phyloP scores from a whole-genome alignment of 2,329 filamentous ascomycete species.

The Colletotrichum euphorbiae region DNA sequence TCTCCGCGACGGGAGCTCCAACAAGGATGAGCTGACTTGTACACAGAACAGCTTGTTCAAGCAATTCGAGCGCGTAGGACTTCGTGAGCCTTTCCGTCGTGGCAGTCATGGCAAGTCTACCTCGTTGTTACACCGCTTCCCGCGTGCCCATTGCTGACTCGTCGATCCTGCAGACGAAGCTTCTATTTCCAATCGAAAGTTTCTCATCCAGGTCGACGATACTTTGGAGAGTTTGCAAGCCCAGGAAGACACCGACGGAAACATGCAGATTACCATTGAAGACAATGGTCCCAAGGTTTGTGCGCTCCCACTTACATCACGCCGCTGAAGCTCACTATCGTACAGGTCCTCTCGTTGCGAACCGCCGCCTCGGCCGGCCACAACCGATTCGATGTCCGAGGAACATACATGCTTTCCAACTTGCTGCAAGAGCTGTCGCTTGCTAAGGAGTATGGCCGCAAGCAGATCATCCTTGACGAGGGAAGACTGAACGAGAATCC shows the following conservation, averaged over 20 bases:
- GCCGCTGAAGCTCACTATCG: conserved; percentile 20
- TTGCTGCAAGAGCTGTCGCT: conserved; percentile 93
- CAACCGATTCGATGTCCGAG: conserved; percentile 90
- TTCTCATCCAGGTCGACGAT: conserved; percentile 86
- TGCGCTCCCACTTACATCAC: neutral
- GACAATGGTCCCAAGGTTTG: conserved; percentile 89
- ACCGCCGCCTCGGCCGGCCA: conserved; percentile 88
- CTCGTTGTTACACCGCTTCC: neutral
- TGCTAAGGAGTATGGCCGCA: conserved; percentile 89
- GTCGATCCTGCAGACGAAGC: conserved; percentile 73
- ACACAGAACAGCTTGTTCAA: conserved; percentile 64
- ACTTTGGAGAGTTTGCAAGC: conserved; percentile 83
- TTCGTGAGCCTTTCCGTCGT: conserved; percentile 67
- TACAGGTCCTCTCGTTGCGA: conserved; percentile 81
- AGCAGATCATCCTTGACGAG: conserved; percentile 91
- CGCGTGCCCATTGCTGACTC: conserved; percentile 2
- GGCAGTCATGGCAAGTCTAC: conserved; percentile 66
- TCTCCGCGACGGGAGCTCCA: neutral
- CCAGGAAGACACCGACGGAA: conserved; percentile 92
- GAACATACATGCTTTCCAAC: conserved; percentile 98
- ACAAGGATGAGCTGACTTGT: conserved; percentile 20
- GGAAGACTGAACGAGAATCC: conserved; percentile 94
- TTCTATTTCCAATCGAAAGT: conserved; percentile 75
- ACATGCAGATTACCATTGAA: conserved; percentile 98
- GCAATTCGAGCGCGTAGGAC: conserved; percentile 63